Evolutionary conservation across 306 rosid species (phyloP), one percentile per base, ranked within the genome.

Genomic region (Geum urbanum): DNA sequence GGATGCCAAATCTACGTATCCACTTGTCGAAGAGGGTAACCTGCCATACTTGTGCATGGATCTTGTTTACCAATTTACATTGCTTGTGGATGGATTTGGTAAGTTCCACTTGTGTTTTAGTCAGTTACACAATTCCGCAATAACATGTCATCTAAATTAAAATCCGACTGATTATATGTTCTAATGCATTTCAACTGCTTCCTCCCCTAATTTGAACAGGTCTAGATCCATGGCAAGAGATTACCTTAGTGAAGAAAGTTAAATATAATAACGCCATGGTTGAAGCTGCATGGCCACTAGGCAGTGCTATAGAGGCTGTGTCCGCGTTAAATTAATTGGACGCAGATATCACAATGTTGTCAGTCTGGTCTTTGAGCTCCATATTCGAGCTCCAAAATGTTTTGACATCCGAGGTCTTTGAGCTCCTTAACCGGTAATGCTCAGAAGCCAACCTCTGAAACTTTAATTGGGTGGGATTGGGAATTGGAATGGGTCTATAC

Each of bases 271-370:
- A 86, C 27, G 83, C 94, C 79, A 85, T 86, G 63, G 99, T 95
- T 49, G 99, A 95, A 85, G 97, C 99, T 59, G 99, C 99, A 55
- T 91, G 99, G 99, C 99, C 99, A 44, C 79, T 95, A 39, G 99
- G 99, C 74, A 95, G 99, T 7, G 97, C 99, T 73, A 95, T 95
- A 18, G 99, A 95, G 84, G 99, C 99, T 57, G 95, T 95, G 40
- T 95, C 97, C 37, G 71, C 92, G 11, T 44, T 72, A 60, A 47
- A 57, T 48, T 78, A 43, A 78, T n/a, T 24, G 73, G 9, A 27
- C 32, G 10, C 37, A 52, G 63, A 47, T 66, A 40, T 13, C 59
- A 49, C 15, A 7, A 19, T 13, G 9, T 41, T 77, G 72, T 40
- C 49, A 14, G 65, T 32, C 3, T 64, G 51, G 77, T 39, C 71